phyloP scores from a whole-genome alignment of 192 early-diverging fungal genomes.

The Coemansia sp. region DNA sequence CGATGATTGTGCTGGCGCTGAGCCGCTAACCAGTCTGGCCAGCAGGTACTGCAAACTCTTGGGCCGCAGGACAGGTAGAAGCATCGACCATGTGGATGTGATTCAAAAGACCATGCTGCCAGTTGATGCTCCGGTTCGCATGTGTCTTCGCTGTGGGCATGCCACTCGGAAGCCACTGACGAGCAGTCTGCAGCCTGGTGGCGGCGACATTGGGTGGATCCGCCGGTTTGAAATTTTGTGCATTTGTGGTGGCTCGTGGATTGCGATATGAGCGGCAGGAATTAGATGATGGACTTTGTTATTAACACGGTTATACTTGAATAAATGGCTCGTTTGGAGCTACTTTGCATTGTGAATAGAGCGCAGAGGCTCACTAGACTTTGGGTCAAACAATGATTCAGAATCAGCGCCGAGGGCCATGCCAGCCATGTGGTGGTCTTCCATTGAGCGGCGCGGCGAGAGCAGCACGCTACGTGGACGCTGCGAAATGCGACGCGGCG shows the following conservation, averaged over 20 bases:
- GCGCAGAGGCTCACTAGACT: slow-evolving; percentile 29
- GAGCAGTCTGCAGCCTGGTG: not conserved
- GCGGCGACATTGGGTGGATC: slow-evolving; percentile 27
- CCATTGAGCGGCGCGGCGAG: slow-evolving; percentile 53
- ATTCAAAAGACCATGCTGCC: slow-evolving; percentile 48
- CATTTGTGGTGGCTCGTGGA: slow-evolving; percentile 50
- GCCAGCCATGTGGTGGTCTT: slow-evolving; percentile 38
- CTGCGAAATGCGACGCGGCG: slow-evolving; percentile 39
- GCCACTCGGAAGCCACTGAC: slow-evolving; percentile 16
- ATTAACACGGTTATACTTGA: not conserved
- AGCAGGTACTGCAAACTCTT: not conserved
- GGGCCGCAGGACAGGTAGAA: not conserved
- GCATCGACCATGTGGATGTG: slow-evolving; percentile 32
- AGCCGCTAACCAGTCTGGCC: not conserved
- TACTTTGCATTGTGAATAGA: slow-evolving; percentile 7
- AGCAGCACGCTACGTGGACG: slow-evolving; percentile 52
- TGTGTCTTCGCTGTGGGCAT: slow-evolving; percentile 49
- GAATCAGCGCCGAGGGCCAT: slow-evolving; percentile 7
- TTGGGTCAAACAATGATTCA: slow-evolving; percentile 33
- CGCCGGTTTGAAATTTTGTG: slow-evolving; percentile 41
- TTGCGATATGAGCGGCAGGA: slow-evolving; percentile 13
- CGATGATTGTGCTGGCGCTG: not conserved
- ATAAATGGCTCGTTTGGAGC: not conserved
- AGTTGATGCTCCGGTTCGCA: slow-evolving; percentile 20
- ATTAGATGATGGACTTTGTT: not conserved